Evolutionary conservation across 2,329 filamentous ascomycete species (phyloP).

Genomic region (Fusarium protoensiforme): DNA sequence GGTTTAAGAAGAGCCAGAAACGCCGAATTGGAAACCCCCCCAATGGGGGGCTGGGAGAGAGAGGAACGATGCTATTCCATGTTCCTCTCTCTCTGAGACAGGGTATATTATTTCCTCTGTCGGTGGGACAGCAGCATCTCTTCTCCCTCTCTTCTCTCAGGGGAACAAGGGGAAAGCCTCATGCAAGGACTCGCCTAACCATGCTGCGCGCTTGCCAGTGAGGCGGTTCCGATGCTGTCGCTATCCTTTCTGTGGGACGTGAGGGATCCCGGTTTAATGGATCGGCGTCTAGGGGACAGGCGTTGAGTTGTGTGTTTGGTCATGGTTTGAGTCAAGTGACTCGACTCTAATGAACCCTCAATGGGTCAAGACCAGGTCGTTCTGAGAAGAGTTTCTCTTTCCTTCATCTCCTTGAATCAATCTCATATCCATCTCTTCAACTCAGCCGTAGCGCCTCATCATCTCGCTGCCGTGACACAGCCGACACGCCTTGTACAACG

Average conservation of each 20-base stretch:
- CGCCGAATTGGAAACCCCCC: constrained; percentile 9
- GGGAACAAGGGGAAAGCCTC: not conserved
- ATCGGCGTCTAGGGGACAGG: constrained; percentile 6
- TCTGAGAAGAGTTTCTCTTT: too few relatives aligned
- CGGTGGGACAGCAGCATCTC: constrained; percentile 3
- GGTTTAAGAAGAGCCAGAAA: constrained; percentile 43
- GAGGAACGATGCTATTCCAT: not conserved
- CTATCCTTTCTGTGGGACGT: constrained; percentile 37
- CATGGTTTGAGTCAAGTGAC: not conserved
- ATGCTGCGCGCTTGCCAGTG: constrained; percentile 36
- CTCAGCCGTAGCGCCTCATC: constrained; percentile 31
- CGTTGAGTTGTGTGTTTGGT: not conserved
- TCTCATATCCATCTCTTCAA: not conserved
- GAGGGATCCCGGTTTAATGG: constrained; percentile 36
- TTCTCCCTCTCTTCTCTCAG: not conserved
- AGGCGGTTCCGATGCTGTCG: constrained; percentile 39
- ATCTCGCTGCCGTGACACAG: constrained; percentile 18
- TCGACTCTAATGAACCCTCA: not conserved
- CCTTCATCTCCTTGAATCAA: not conserved
- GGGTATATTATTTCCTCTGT: not conserved
- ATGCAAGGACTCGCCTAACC: constrained; percentile 40
- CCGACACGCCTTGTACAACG: constrained; percentile 22
- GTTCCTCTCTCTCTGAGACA: not conserved
- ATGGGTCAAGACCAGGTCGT: not conserved
- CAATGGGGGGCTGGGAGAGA: not conserved